Percentiles rank a stretch among this genome's conserved stretches.
Evolutionary conservation across 2,329 filamentous ascomycete species (phyloP).

Genomic region (Neurospora crassa): DNA sequence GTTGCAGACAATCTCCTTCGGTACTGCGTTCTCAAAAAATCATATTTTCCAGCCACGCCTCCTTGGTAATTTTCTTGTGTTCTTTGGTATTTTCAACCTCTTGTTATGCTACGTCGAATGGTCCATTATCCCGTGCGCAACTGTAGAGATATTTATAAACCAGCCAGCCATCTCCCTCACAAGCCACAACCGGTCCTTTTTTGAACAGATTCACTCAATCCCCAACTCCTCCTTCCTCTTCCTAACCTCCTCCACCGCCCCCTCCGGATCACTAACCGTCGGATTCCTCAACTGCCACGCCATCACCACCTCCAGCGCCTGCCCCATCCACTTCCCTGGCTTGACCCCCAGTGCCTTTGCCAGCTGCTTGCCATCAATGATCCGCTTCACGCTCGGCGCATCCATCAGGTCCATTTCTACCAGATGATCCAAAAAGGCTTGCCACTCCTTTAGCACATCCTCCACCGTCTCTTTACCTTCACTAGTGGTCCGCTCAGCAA

Average conservation of each 20-base stretch:
- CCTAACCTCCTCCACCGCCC: conserved; percentile 51
- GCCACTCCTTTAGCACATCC: conserved; percentile 40
- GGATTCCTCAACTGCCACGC: conserved; percentile 86
- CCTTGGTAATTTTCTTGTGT: background rate
- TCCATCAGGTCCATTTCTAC: conserved; percentile 46
- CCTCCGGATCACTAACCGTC: conserved; percentile 45
- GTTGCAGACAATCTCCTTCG: background rate
- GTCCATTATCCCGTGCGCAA: background rate
- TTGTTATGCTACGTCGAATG: background rate
- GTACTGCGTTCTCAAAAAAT: background rate
- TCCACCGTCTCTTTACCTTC: conserved; percentile 28
- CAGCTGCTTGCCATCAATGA: conserved; percentile 69
- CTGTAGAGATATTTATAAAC: background rate
- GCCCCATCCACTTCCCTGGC: conserved; percentile 76
- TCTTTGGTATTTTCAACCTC: background rate
- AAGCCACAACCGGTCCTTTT: background rate
- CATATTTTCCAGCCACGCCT: background rate
- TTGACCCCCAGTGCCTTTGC: conserved; percentile 57
- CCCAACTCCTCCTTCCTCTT: conserved; percentile 42
- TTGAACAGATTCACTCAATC: conserved; percentile 20
- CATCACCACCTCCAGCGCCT: conserved; percentile 69
- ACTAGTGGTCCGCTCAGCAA: conserved; percentile 31
- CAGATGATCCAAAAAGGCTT: conserved; percentile 46
- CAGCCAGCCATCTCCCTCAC: background rate
- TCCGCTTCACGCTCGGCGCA: conserved; percentile 46